These are phyloP conservation scores for Pseudotsuga menziesii DNA, from an alignment of 75 land plant genomes.

Conservation along the genomic window DNA sequence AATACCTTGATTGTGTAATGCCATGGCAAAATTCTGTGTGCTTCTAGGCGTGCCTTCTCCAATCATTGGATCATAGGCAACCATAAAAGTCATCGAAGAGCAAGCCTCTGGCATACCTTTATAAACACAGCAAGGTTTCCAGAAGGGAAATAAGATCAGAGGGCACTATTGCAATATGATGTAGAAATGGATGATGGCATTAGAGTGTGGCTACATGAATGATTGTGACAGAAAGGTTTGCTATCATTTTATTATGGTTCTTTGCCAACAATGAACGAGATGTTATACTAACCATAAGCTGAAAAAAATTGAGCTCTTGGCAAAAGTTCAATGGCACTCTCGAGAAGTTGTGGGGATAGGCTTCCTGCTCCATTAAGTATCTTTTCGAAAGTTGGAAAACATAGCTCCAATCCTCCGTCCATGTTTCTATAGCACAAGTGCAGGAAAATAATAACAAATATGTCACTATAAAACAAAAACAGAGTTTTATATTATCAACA, in stretches of 20 bases:
- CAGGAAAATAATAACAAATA: no score
- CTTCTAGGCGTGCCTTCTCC: background rate
- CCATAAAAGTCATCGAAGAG: constrained; percentile 82
- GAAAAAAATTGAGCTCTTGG: constrained; percentile 76
- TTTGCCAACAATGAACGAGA: background rate
- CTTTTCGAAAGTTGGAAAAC: constrained; percentile 39
- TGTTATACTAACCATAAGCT: constrained; percentile 67
- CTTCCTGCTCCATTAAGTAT: constrained; percentile 95
- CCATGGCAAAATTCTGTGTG: background rate
- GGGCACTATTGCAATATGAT: background rate
- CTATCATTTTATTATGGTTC: background rate
- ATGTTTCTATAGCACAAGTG: constrained; percentile 10
- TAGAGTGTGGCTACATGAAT: background rate
- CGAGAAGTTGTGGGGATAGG: constrained; percentile 44
- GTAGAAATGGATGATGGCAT: background rate
- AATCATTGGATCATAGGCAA: constrained; percentile 39
- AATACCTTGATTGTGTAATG: background rate
- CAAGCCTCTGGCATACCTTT: constrained; percentile 81
- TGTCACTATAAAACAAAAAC: no score
- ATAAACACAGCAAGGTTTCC: background rate
- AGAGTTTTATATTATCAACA: no score
- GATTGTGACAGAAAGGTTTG: background rate
- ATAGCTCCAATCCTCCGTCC: constrained; percentile 10
- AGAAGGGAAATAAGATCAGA: background rate
- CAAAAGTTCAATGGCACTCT: constrained; percentile 45